These are phyloP conservation scores for Euphorbia celastroides DNA, from an alignment of 441 rosid species.

Conservation along the genomic window DNA sequence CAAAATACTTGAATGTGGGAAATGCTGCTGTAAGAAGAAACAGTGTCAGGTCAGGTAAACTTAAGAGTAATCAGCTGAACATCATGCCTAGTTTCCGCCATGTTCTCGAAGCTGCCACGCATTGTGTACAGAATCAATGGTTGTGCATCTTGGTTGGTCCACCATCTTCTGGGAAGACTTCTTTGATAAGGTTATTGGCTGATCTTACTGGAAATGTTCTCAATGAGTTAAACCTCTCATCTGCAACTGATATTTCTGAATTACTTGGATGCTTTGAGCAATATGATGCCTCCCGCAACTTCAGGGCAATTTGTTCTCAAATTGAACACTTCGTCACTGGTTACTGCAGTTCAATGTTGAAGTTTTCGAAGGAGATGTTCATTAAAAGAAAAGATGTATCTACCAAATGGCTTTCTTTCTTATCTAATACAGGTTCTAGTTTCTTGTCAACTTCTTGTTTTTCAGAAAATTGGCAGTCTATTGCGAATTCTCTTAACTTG, in stretches of 20 bases:
- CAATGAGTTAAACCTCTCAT: conserved; percentile 82
- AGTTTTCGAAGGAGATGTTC: conserved; percentile 40
- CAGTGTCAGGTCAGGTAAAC: conserved; percentile 28
- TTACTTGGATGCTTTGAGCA: conserved; percentile 99
- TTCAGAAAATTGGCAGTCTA: conserved; percentile 27
- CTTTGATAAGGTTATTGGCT: conserved; percentile 77
- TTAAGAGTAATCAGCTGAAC: conserved; percentile 49
- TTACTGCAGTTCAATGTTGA: conserved; percentile 54
- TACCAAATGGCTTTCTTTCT: conserved; percentile 64
- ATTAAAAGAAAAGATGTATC: conserved; percentile 42
- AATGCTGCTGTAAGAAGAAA: conserved; percentile 66
- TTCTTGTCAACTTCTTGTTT: conserved; percentile 30
- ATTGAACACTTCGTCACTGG: conserved; percentile 63
- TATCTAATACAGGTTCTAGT: conserved; percentile 39
- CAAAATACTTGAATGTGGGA: conserved; percentile 61
- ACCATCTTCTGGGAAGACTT: conserved; percentile 93
- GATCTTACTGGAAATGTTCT: conserved; percentile 76
- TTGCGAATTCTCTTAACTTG: conserved; percentile 40
- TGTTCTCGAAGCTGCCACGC: conserved; percentile 81
- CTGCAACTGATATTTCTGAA: conserved; percentile 95
- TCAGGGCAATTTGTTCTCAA: conserved; percentile 53
- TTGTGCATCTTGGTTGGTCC: conserved; percentile 92
- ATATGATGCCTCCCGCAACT: conserved; percentile 68
- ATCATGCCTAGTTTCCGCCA: conserved; percentile 73
- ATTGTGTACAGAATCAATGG: conserved; percentile 80